Conservation (phyloP, 2,329 filamentous ascomycete genomes). For the Neofusicoccum umdonicola region DNA sequence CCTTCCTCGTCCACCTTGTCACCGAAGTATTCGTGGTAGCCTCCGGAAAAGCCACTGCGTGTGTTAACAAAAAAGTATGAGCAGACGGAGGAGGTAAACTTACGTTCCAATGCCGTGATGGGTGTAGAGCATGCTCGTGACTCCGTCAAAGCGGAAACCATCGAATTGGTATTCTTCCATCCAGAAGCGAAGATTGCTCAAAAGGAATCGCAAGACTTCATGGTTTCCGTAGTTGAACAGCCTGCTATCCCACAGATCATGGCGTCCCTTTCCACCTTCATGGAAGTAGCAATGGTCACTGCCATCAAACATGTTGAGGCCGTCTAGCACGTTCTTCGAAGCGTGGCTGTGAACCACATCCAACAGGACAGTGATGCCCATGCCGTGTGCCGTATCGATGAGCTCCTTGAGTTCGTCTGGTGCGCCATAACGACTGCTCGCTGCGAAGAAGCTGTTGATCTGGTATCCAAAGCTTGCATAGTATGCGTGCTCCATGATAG, state of each 20-base stretch:
- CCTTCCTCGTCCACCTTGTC: conserved; percentile 86
- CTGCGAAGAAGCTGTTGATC: conserved; percentile 97
- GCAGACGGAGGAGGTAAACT: conserved; percentile 39
- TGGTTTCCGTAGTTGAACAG: conserved; percentile 96
- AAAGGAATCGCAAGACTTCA: conserved; percentile 90
- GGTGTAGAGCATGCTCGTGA: conserved; percentile 95
- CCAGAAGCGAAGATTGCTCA: conserved; percentile 96
- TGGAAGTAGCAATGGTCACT: conserved; percentile 97
- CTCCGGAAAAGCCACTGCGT: conserved; percentile 84
- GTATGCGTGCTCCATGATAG: conserved; percentile 98
- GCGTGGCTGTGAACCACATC: conserved; percentile 98
- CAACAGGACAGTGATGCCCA: conserved; percentile 87
- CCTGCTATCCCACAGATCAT: conserved; percentile 94
- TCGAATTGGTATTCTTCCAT: conserved; percentile 98
- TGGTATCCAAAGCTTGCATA: conserved; percentile 99
- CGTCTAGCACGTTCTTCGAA: conserved; percentile 94
- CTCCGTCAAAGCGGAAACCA: conserved; percentile 95
- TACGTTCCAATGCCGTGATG: conserved; percentile 97
- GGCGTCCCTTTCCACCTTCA: conserved; percentile 74
- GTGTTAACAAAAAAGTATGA: conserved; percentile 24
- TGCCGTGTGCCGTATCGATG: conserved; percentile 86
- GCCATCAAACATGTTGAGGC: conserved; percentile 92
- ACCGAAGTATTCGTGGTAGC: conserved; percentile 98
- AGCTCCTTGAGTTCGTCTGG: conserved; percentile 96
- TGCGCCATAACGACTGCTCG: conserved; percentile 88